phyloP scores from a whole-genome alignment of 2,329 filamentous ascomycete genomes.

The Exserohilum rostratum region DNA sequence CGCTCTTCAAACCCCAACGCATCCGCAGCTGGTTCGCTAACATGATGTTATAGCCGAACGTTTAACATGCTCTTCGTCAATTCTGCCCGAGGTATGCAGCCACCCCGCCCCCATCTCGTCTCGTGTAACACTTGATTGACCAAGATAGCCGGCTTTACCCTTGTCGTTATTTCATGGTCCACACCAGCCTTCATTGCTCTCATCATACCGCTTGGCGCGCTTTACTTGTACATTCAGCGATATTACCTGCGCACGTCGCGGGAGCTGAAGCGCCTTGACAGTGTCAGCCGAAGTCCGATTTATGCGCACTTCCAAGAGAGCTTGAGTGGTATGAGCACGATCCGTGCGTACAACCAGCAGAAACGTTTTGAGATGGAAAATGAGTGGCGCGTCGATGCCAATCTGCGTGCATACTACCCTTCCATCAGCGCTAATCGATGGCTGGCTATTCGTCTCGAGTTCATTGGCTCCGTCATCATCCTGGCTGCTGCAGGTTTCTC shows the following conservation, averaged over 20 bases:
- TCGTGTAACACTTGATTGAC: conserved; percentile 32
- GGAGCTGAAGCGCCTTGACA: conserved; percentile 94
- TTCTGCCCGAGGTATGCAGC: conserved; percentile 54
- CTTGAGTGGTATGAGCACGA: conserved; percentile 90
- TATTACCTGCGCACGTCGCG: conserved; percentile 97
- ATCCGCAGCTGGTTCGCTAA: conserved; percentile 30
- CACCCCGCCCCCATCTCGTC: conserved; percentile 11
- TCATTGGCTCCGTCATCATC: conserved; percentile 94
- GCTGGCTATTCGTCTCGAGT: conserved; percentile 93
- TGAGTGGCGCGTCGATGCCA: conserved; percentile 95
- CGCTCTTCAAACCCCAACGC: not conserved
- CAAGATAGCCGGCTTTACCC: conserved; percentile 70
- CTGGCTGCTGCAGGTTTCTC: conserved; percentile 81
- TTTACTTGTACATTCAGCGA: conserved; percentile 93
- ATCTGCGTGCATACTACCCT: conserved; percentile 91
- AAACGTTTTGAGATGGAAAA: conserved; percentile 89
- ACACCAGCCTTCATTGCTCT: conserved; percentile 81
- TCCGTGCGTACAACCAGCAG: conserved; percentile 91
- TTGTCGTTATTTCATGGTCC: conserved; percentile 80
- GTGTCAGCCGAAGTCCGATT: conserved; percentile 92
- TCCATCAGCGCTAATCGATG: conserved; percentile 90
- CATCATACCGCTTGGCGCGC: conserved; percentile 77
- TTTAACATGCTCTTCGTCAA: conserved; percentile 84
- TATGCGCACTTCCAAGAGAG: conserved; percentile 99
- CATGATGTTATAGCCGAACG: conserved; percentile 63